Evolutionary conservation across 139 green algal species (phyloP), one percentile per base, ranked within the genome.

Genomic region (Chloropicon primus): DNA sequence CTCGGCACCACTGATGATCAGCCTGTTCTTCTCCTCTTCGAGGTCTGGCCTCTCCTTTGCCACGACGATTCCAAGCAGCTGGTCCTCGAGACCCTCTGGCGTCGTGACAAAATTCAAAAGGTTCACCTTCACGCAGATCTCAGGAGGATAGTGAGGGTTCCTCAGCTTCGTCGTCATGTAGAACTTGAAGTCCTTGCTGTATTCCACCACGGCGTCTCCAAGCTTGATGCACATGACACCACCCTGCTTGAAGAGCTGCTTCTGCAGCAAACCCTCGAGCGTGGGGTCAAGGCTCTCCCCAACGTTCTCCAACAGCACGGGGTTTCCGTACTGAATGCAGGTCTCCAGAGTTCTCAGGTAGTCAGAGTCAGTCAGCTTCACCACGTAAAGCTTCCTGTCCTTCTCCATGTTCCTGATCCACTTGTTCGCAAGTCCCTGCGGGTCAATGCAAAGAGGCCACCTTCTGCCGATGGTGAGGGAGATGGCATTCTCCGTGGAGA

Each of bases 71-170:
- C 88, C 88, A 26, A 91, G 86, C 81, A 93, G 80, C 86, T 93
- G 88, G 78, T 93, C 88, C 0, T 73, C 26, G 53, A 93, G 83
- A 1, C 88, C 88, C 80, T 92, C 88, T 27, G 82, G 87, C 0
- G 89, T 92, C 72, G 90, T 92, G 78, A 88, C 90, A 86, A 94
- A 94, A 78, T 91, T 91, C 22, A 94, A 85, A 53, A 92, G 80
- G 0, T 83, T 87, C 71, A 94, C 86, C 85, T 90, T 82, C 28
- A 81, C 1, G 25, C 29, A 27, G 2, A 74, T 80, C 75, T 88
- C 84, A 10, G 84, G 84, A 21, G 82, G 25, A 75, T 85, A 87
- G 80, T 88, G 84, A 22, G 84, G 84, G 78, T 88, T 86, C 3
- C 78, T 71, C 25, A 84, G 28, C 79, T 87, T 82, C 2, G 88